Conservation (phyloP, 176 grass and related monocot genomes). For the Eragrostis nindensis region DNA sequence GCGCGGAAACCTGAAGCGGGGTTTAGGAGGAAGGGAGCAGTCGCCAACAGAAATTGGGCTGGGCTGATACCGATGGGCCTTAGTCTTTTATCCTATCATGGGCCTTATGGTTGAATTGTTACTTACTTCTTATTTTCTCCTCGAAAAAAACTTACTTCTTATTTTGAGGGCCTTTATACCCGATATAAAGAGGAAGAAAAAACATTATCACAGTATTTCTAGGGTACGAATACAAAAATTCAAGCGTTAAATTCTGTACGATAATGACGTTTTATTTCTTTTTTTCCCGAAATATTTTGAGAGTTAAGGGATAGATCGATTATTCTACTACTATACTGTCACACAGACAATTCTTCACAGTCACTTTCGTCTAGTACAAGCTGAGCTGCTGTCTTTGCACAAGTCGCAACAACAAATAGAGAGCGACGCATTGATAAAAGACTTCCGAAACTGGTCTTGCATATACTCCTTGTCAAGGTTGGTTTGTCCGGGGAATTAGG, state of each 20-base stretch:
- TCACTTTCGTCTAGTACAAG: constrained; percentile 14
- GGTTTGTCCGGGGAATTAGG: too few relatives aligned
- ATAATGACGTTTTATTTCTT: not conserved
- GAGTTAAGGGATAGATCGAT: not conserved
- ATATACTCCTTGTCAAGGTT: too few relatives aligned
- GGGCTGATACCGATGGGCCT: not conserved
- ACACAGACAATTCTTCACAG: not conserved
- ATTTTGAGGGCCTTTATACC: too few relatives aligned
- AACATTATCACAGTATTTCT: too few relatives aligned
- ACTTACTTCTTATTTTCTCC: too few relatives aligned
- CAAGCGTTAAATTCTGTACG: too few relatives aligned
- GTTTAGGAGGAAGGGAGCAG: not conserved
- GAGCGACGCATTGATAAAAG: too few relatives aligned
- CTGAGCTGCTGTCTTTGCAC: not conserved
- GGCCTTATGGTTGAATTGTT: not conserved
- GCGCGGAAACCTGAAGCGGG: not conserved
- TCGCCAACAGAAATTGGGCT: not conserved
- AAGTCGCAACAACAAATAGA: too few relatives aligned
- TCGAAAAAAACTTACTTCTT: too few relatives aligned
- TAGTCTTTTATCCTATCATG: not conserved
- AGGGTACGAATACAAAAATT: too few relatives aligned
- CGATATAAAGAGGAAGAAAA: too few relatives aligned
- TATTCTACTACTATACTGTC: not conserved
- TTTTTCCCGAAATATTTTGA: not conserved
- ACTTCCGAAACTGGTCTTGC: too few relatives aligned